Percentiles rank a stretch among this genome's conserved stretches.
phyloP scores from a whole-genome alignment of 306 rosid species.

The Cicer arietinum region DNA sequence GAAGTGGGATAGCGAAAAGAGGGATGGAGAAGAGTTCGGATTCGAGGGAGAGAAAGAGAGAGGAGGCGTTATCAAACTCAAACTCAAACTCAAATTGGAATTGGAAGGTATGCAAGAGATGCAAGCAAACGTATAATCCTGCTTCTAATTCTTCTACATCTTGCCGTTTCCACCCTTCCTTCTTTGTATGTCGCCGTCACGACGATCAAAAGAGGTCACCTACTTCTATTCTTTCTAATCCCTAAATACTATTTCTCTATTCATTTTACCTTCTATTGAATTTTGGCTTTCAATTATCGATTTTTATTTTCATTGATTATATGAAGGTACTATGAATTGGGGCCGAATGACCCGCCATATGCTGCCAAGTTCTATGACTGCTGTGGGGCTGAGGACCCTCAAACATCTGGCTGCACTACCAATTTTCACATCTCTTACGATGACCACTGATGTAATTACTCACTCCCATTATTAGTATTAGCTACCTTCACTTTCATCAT shows the following conservation, averaged over 20 bases:
- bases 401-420: slow-evolving; percentile 84
- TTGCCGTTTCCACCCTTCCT: slow-evolving; percentile 87
- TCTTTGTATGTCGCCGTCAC: slow-evolving; percentile 97
- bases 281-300: slow-evolving; percentile 5
- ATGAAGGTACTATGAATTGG: slow-evolving; percentile 82
- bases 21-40: background rate
- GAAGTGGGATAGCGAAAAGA: background rate
- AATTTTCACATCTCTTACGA: slow-evolving; percentile 78
- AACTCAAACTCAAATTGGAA: slow-evolving; percentile 18
- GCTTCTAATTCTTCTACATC: slow-evolving; percentile 61
- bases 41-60: slow-evolving; percentile 32
- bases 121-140: slow-evolving; percentile 54
- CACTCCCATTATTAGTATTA: background rate
- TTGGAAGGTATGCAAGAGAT: slow-evolving; percentile 63
- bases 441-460: slow-evolving; percentile 55
- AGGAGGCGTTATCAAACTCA: background rate
- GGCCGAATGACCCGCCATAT: slow-evolving; percentile 77
- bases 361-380: slow-evolving; percentile 94
- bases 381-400: slow-evolving; percentile 90
- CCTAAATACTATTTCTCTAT: too few relatives aligned
- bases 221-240: background rate
- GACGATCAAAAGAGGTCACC: slow-evolving; percentile 84
- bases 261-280: background rate
- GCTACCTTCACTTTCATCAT: too few relatives aligned
- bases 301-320: slow-evolving; percentile 31